phyloP scores from a whole-genome alignment of 2,329 filamentous ascomycete genomes.

The Boeremia exigua region DNA sequence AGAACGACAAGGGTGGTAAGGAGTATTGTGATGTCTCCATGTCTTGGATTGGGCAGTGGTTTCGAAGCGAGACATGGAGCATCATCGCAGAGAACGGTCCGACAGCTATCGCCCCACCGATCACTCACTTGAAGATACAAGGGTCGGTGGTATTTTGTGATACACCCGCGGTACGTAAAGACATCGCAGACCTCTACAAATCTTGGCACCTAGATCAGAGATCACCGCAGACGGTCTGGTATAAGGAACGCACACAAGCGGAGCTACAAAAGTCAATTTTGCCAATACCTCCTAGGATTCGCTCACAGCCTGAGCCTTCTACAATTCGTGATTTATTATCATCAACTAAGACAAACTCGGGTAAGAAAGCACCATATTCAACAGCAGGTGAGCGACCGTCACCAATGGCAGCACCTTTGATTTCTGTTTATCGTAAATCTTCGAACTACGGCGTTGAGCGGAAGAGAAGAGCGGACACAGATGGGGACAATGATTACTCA shows the following conservation, averaged over 20 bases:
- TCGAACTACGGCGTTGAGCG: not conserved
- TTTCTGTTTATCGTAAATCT: not conserved
- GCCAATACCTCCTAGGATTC: constrained; percentile 16
- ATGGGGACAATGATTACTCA: not conserved
- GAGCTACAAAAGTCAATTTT: constrained; percentile 28
- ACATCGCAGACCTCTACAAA: constrained; percentile 13
- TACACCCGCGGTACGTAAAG: constrained; percentile 16
- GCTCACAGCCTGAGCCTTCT: not conserved
- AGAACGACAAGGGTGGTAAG: constrained; percentile 30
- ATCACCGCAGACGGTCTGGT: constrained; percentile 2
- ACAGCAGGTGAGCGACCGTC: not conserved
- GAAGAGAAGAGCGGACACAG: not conserved
- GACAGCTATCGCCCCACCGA: constrained; percentile 27
- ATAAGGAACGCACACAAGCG: constrained; percentile 11
- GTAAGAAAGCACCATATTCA: not conserved
- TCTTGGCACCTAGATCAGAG: not conserved
- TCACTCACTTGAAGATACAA: constrained; percentile 31
- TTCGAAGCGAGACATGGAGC: constrained; percentile 42
- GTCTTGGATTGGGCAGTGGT: constrained; percentile 46
- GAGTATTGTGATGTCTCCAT: constrained; percentile 41
- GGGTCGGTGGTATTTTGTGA: constrained; percentile 30
- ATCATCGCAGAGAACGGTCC: constrained; percentile 30
- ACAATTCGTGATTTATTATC: not conserved
- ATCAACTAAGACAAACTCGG: not conserved
- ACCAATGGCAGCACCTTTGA: not conserved